Evolutionary conservation across 441 rosid species (phyloP), one percentile per base, ranked within the genome.

Genomic region (Manihot esculenta): DNA sequence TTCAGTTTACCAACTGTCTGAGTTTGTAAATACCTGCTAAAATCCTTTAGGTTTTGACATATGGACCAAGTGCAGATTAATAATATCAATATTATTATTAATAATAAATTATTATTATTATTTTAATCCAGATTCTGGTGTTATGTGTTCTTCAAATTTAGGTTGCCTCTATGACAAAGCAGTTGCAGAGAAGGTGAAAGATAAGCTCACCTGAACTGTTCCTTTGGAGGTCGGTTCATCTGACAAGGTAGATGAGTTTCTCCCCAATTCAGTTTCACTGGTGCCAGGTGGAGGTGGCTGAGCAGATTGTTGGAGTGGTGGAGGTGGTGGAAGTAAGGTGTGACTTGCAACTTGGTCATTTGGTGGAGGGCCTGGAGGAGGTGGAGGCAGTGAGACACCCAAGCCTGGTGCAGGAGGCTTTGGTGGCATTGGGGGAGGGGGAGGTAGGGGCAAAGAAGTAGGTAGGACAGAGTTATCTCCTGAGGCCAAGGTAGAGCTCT

Each of bases 351-450:
- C 62, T 64, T 84, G 91, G 63, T 90, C 93, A 74, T 76, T 88
- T 35, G 96, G 91, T 41, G 93, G 93, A 35, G 94, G 93, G 5
- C 99, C 99, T 5, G 96, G 97, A 69, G 97, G 98, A 17, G 98
- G 98, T 60, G 94, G 97, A 54, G 94, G 93, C 76, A 94, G 79
- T 48, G 89, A 71, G 67, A 83, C 42, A 68, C 85, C 83, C 69
- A 82, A 58, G 76, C 71, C 79, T 66, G 83, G 68, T 21, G 66
- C 70, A 70, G 86, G 71, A 75, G 86, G 79, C 64, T 71, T 83
- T 71, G 94, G 89, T 17, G 97, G 99, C 89, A 88, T 60, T 12
- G 94, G 97, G 74, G 89, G 93, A 30, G 92, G 97, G 70, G 94
- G 97, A 47, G 95, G 97, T 62, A 86, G 77, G 26, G 94, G 89